Conservation (phyloP, 2,329 filamentous ascomycete species). For the Endoconidiophora polonica region DNA sequence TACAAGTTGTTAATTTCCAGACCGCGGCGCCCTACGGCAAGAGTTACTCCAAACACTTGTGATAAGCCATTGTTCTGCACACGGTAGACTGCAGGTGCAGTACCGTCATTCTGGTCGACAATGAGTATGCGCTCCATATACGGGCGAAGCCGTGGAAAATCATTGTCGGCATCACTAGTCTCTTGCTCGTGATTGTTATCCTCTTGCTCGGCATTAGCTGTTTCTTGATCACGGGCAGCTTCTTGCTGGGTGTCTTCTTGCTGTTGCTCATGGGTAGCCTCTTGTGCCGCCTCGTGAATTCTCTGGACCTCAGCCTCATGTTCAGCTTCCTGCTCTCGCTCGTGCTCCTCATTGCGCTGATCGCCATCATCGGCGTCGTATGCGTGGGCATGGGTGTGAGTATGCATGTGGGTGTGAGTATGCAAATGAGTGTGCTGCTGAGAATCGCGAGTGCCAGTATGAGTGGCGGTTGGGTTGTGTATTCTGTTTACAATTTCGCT, state of each 20-base stretch:
- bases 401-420: conserved; percentile 2
- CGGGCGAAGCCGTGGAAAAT: neutral
- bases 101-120: neutral
- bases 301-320: neutral
- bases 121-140: neutral
- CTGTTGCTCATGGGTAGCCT: neutral
- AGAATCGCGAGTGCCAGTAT: too few relatives aligned
- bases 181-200: neutral
- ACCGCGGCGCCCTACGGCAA: neutral
- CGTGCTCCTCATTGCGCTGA: neutral
- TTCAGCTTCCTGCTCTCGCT: neutral
- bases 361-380: neutral
- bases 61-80: neutral
- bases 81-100: neutral
- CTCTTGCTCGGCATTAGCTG: neutral
- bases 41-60: neutral
- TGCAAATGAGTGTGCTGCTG: neutral
- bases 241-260: neutral
- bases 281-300: neutral
- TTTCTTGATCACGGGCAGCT: neutral
- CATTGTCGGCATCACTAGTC: neutral
- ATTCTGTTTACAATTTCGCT: too few relatives aligned
- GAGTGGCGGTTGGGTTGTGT: too few relatives aligned
- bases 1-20: neutral
- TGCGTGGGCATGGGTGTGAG: neutral